phyloP scores from a whole-genome alignment of 2,329 filamentous ascomycete genomes.

The Coniochaeta ligniaria region DNA sequence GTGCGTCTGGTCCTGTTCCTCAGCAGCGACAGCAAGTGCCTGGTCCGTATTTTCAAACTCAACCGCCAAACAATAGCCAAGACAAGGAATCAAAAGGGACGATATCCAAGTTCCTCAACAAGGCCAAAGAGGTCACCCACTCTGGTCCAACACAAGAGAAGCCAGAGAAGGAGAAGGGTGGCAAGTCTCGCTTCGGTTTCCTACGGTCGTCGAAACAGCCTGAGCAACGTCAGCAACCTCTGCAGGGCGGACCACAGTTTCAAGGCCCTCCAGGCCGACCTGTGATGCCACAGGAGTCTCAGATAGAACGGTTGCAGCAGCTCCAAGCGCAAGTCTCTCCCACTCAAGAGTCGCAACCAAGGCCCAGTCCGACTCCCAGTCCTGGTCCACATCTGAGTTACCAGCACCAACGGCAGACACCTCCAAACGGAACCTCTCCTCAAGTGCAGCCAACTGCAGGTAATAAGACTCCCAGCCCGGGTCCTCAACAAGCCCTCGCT shows the following conservation, averaged over 20 bases:
- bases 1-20: background rate
- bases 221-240: slow-evolving; percentile 3
- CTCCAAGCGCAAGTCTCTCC: slow-evolving; percentile 5
- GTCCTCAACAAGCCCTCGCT: slow-evolving; percentile 3
- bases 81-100: slow-evolving; percentile 17
- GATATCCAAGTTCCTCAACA: slow-evolving; percentile 17
- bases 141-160: slow-evolving; percentile 9
- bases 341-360: slow-evolving; percentile 2
- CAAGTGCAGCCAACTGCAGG: slow-evolving; percentile 1
- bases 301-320: slow-evolving; percentile 4
- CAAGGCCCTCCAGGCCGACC: slow-evolving; percentile 6
- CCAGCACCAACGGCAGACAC: slow-evolving; percentile 11
- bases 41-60: background rate
- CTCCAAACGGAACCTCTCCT: slow-evolving; percentile 6
- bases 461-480: background rate
- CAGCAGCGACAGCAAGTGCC: background rate
- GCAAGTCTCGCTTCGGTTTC: slow-evolving; percentile 14
- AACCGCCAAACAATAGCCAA: slow-evolving; percentile 4
- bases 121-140: slow-evolving; percentile 7
- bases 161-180: slow-evolving; percentile 13
- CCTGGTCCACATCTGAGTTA: slow-evolving; percentile 8
- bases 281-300: slow-evolving; percentile 3
- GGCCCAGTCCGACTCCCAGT: background rate
- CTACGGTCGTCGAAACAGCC: slow-evolving; percentile 10
- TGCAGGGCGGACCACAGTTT: slow-evolving; percentile 1